phyloP scores from a whole-genome alignment of 352 stramenopile genomes.

The Pythium monospermum region DNA sequence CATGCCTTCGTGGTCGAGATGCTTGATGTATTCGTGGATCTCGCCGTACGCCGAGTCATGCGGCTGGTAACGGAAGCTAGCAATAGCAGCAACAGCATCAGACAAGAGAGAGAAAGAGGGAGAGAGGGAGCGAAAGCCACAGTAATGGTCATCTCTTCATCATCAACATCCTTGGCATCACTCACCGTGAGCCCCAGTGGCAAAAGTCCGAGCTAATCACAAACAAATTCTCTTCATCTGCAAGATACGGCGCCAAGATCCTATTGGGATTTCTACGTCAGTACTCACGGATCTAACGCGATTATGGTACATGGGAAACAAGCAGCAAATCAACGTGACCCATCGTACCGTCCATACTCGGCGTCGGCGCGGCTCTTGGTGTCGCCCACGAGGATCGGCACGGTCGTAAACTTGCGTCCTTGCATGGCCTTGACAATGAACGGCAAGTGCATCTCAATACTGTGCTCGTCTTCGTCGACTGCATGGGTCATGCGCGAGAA shows the following conservation, averaged over 20 bases:
- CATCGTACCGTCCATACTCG: constrained; percentile 75
- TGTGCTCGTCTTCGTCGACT: constrained; percentile 95
- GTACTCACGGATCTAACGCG: too few relatives aligned
- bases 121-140: too few relatives aligned
- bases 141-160: not conserved
- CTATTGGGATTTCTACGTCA: too few relatives aligned
- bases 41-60: constrained; percentile 79
- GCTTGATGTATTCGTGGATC: constrained; percentile 94
- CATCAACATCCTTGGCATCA: not conserved
- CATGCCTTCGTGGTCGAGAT: constrained; percentile 91
- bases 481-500: constrained; percentile 75
- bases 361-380: constrained; percentile 82
- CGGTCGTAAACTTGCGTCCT: constrained; percentile 77
- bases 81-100: not conserved
- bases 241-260: constrained; percentile 91
- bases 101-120: too few relatives aligned
- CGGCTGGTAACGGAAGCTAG: constrained; percentile 88
- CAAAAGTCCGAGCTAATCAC: constrained; percentile 97
- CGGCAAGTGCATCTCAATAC: constrained; percentile 97
- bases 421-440: constrained; percentile 90
- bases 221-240: constrained; percentile 90
- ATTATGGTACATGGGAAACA: too few relatives aligned
- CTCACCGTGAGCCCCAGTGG: constrained; percentile 90
- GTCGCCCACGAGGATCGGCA: constrained; percentile 95
- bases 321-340: not conserved